Evolutionary conservation across 2,329 filamentous ascomycete species (phyloP).

Genomic region (Cordyceps fumosorosea): DNA sequence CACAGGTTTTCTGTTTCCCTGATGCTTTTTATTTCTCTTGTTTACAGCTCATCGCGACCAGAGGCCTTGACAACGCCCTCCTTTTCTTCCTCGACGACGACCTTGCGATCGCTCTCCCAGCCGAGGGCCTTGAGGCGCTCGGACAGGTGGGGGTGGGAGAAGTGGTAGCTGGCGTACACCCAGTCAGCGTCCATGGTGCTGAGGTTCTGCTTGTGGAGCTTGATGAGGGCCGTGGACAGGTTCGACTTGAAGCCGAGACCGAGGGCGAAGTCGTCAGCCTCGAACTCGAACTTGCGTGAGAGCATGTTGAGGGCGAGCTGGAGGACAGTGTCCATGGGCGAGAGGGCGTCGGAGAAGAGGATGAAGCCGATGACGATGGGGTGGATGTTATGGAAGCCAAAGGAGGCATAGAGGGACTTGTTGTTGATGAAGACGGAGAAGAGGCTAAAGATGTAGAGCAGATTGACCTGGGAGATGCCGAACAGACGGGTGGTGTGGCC

Average conservation of each 20-base stretch:
- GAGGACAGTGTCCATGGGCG: constrained; percentile 88
- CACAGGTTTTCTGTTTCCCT: not conserved
- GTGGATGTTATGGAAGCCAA: constrained; percentile 76
- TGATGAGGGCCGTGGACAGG: constrained; percentile 83
- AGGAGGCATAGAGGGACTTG: constrained; percentile 78
- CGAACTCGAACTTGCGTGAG: constrained; percentile 90
- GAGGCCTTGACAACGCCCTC: constrained; percentile 56
- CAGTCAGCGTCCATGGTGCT: constrained; percentile 98
- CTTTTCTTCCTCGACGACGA: constrained; percentile 32
- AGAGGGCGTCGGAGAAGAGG: constrained; percentile 92
- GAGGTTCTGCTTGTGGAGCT: constrained; percentile 96
- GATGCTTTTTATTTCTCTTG: not conserved
- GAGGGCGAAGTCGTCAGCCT: constrained; percentile 87
- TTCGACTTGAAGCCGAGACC: constrained; percentile 77
- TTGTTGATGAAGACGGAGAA: constrained; percentile 99
- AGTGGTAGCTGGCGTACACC: constrained; percentile 98
- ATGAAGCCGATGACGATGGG: constrained; percentile 97
- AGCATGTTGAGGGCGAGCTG: constrained; percentile 95
- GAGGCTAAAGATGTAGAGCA: constrained; percentile 93
- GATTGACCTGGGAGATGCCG: constrained; percentile 78
- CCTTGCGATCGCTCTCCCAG: constrained; percentile 62
- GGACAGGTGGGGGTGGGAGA: constrained; percentile 92
- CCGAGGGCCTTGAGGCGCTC: constrained; percentile 87
- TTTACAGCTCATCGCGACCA: constrained; percentile 66
- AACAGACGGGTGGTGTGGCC: constrained; percentile 92